These are phyloP conservation scores for Grifola frondosa DNA, from an alignment of 1,284 basidiomycete genomes.

Conservation along the genomic window DNA sequence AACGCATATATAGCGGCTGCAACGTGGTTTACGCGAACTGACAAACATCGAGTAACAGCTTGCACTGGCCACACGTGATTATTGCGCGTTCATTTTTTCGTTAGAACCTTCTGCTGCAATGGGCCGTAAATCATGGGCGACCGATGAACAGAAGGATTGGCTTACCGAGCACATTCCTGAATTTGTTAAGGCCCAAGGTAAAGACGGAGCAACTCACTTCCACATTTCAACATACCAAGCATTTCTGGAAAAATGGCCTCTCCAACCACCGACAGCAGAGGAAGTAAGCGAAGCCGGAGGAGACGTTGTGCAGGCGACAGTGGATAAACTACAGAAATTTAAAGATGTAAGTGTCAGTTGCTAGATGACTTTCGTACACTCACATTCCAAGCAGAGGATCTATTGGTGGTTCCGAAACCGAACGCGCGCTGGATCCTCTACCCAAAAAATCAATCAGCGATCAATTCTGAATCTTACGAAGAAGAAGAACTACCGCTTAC, in stretches of 20 bases:
- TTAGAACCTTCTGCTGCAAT: background rate
- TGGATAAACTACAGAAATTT: background rate
- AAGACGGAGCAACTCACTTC: background rate
- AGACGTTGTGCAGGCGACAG: background rate
- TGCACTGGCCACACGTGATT: too few relatives aligned
- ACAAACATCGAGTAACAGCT: too few relatives aligned
- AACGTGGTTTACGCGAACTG: too few relatives aligned
- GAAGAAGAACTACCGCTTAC: background rate
- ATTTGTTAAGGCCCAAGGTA: background rate
- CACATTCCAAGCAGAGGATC: too few relatives aligned
- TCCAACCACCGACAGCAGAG: too few relatives aligned
- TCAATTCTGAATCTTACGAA: background rate
- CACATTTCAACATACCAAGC: background rate
- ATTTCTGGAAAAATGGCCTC: background rate
- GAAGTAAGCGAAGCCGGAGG: background rate
- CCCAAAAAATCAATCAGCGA: background rate
- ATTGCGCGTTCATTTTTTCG: too few relatives aligned
- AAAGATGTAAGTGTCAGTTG: too few relatives aligned
- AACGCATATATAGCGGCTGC: too few relatives aligned
- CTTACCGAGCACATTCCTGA: background rate
- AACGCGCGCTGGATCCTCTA: background rate
- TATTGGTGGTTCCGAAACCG: constrained; percentile 3
- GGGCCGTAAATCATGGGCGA: constrained; percentile 1
- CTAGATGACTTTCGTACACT: too few relatives aligned
- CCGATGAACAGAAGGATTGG: background rate